These are phyloP conservation scores for Onygenales sp. DNA, from an alignment of 2,329 filamentous ascomycete species.

Conservation along the genomic window DNA sequence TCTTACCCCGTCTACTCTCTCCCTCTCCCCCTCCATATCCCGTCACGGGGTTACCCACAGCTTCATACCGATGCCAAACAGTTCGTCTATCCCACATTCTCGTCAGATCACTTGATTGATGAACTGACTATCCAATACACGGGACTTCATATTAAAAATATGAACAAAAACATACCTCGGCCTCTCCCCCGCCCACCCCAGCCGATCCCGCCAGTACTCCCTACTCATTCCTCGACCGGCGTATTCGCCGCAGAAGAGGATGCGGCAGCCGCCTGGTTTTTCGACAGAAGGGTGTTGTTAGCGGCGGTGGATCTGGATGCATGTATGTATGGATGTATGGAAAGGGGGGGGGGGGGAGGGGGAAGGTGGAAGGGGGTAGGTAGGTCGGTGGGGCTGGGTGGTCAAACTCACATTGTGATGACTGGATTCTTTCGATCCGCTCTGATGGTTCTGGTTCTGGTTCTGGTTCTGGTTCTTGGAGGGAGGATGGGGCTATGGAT, in stretches of 20 bases:
- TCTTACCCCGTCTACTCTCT: neutral
- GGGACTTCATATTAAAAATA: too few relatives aligned
- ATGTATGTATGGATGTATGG: too few relatives aligned
- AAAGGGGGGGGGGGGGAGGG: too few relatives aligned
- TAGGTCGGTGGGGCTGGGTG: too few relatives aligned
- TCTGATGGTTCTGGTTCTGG: too few relatives aligned
- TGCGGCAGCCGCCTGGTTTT: constrained; percentile 6
- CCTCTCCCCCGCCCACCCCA: constrained; percentile 11
- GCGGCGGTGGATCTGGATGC: neutral
- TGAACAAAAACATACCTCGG: constrained; percentile 4
- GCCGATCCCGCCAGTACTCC: constrained; percentile 9
- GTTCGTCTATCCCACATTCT: too few relatives aligned
- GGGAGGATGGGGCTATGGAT: too few relatives aligned
- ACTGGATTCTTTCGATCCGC: too few relatives aligned
- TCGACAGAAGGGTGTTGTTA: neutral
- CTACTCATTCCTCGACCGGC: constrained; percentile 3
- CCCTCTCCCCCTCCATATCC: neutral
- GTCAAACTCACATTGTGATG: too few relatives aligned
- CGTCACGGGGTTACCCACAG: constrained; percentile 8
- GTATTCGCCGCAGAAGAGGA: constrained; percentile 8
- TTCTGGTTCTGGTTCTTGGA: too few relatives aligned
- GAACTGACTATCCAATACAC: too few relatives aligned
- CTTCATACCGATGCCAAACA: constrained; percentile 8
- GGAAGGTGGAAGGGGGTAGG: too few relatives aligned
- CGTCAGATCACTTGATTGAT: neutral